phyloP scores from a whole-genome alignment of 345 rosid species.

The Psidium friedrichsthalianum region DNA sequence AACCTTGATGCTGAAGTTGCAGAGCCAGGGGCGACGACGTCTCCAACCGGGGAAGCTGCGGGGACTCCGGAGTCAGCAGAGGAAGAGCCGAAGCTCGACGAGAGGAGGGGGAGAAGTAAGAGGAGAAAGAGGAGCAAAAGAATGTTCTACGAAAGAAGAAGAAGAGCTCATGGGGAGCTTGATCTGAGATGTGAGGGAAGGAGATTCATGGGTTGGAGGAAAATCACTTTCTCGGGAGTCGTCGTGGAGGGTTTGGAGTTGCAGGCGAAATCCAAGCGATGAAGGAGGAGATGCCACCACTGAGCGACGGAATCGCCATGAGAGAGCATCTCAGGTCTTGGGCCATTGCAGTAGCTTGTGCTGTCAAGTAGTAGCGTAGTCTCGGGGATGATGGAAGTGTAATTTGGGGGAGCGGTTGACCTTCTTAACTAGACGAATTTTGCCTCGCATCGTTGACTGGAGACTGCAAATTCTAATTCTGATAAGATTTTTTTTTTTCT shows the following conservation, averaged over 20 bases:
- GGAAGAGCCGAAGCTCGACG: background rate
- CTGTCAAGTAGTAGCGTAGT: constrained; percentile 18
- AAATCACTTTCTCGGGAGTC: background rate
- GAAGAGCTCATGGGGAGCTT: constrained; percentile 18
- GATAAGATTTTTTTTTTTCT: background rate
- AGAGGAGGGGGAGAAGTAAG: constrained; percentile 1
- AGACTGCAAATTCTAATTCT: background rate
- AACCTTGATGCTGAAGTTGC: background rate
- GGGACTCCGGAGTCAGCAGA: background rate
- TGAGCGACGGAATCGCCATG: constrained; percentile 47
- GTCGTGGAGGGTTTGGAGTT: background rate
- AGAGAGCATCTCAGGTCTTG: constrained; percentile 48
- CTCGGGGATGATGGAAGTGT: too few relatives aligned
- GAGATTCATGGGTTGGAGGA: background rate
- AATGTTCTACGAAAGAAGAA: background rate
- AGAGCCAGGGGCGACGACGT: background rate
- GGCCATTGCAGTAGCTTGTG: constrained; percentile 51
- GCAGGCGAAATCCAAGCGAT: background rate
- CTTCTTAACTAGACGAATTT: background rate
- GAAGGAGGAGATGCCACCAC: constrained; percentile 30
- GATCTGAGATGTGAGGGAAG: constrained; percentile 9
- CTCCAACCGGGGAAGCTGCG: background rate
- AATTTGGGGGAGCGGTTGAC: background rate
- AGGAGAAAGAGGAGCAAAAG: constrained; percentile 7
- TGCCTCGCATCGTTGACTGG: background rate